A percentile compares a stretch with the other conserved stretches of the same genome.
Evolutionary conservation across 176 grass and related monocot species (phyloP).

Genomic region (Dendrocalamus sinicus): DNA sequence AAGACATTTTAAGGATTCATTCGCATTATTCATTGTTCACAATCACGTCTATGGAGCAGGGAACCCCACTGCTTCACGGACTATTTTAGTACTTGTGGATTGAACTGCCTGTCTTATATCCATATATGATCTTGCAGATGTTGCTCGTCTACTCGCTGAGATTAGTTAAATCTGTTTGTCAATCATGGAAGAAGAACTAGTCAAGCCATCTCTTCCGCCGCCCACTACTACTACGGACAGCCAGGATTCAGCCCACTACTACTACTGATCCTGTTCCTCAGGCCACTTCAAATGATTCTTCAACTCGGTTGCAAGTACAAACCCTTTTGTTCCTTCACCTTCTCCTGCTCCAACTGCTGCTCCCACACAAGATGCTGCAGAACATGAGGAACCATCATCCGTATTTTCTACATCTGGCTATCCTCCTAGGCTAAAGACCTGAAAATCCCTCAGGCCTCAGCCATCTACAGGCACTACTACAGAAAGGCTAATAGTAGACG

Average conservation of each 20-base stretch:
- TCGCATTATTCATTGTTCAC: neutral
- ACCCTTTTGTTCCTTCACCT: conserved; percentile 26
- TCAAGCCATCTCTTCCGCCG: conserved; percentile 45
- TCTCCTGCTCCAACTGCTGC: conserved; percentile 35
- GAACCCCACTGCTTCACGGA: neutral
- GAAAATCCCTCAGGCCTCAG: conserved; percentile 65
- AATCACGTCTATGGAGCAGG: neutral
- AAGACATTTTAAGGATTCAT: neutral
- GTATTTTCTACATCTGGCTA: conserved; percentile 77
- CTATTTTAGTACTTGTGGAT: neutral
- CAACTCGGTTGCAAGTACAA: conserved; percentile 28
- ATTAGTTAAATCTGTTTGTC: conserved; percentile 28
- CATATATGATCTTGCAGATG: conserved; percentile 49
- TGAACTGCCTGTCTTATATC: conserved; percentile 26
- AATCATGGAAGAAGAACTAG: conserved; percentile 71
- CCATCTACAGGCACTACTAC: conserved; percentile 49
- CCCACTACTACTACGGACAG: conserved; percentile 22
- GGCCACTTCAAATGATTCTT: conserved; percentile 41
- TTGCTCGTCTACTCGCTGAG: neutral
- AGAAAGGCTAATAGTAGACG: too few species aligned
- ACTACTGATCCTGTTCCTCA: conserved; percentile 32
- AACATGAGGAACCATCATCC: conserved; percentile 44
- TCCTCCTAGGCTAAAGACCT: conserved; percentile 92
- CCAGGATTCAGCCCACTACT: conserved; percentile 52
- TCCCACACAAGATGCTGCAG: conserved; percentile 58